phyloP scores from a whole-genome alignment of 306 rosid genomes.

The Comarum palustre region DNA sequence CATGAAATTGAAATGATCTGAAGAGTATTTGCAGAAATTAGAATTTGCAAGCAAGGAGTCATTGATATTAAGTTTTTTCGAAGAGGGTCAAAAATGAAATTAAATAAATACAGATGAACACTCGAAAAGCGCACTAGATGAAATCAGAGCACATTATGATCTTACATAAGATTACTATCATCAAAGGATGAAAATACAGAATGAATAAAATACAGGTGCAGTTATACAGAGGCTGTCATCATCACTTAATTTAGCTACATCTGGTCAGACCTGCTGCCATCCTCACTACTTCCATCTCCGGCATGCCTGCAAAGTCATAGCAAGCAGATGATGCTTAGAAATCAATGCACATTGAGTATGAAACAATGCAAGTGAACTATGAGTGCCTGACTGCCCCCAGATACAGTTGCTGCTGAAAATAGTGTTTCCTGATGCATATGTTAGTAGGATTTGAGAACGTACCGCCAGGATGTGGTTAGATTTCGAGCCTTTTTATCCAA shows the following conservation, averaged over 20 bases:
- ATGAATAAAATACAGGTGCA: slow-evolving; percentile 47
- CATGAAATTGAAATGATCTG: slow-evolving; percentile 2
- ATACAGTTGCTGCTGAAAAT: not conserved
- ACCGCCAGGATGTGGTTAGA: slow-evolving; percentile 99
- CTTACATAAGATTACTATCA: slow-evolving; percentile 39
- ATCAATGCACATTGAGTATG: not conserved
- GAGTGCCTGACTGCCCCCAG: not conserved
- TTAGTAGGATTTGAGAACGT: slow-evolving; percentile 34
- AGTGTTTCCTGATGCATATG: not conserved
- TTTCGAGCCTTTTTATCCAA: slow-evolving; percentile 95
- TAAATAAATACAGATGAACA: slow-evolving; percentile 16
- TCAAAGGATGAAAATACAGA: slow-evolving; percentile 35
- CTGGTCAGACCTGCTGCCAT: slow-evolving; percentile 76
- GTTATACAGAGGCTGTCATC: slow-evolving; percentile 20
- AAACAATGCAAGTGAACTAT: not conserved
- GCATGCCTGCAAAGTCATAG: slow-evolving; percentile 59
- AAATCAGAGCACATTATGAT: slow-evolving; percentile 34
- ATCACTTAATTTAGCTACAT: slow-evolving; percentile 38
- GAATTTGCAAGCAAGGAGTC: not conserved
- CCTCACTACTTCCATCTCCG: slow-evolving; percentile 65
- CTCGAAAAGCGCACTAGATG: slow-evolving; percentile 44
- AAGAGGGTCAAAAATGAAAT: slow-evolving; percentile 5
- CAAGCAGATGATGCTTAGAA: not conserved
- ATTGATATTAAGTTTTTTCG: not conserved
- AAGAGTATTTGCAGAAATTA: not conserved